Evolutionary conservation across 1,284 basidiomycete genomes (phyloP).

Genomic region (Mycena citricolor): DNA sequence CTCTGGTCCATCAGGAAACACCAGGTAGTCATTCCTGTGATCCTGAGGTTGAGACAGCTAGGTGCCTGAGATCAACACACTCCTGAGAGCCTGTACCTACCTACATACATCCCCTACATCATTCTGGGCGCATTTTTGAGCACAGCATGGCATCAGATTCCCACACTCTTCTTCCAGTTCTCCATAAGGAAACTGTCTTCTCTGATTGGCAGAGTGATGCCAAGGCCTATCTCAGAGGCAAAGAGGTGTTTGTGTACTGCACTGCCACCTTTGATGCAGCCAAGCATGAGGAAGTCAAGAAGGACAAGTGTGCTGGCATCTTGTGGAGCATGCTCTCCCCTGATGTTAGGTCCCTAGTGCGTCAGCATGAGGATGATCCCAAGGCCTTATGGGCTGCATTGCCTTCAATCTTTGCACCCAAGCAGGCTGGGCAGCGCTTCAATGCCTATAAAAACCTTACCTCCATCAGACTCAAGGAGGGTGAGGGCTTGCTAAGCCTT

Average conservation of each 20-base stretch:
- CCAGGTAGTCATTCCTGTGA: too few relatives aligned
- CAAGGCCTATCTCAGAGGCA: conserved; percentile 1
- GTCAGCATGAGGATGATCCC: conserved; percentile 7
- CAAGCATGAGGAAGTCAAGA: too few relatives aligned
- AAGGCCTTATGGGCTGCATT: conserved; percentile 3
- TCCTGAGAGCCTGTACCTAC: too few relatives aligned
- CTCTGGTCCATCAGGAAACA: too few relatives aligned
- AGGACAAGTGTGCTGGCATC: conserved; percentile 6
- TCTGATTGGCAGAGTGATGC: conserved; percentile 4
- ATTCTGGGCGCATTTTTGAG: too few relatives aligned
- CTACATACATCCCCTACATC: too few relatives aligned
- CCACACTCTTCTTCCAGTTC: neutral
- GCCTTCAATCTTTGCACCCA: conserved; percentile 2
- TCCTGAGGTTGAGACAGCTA: too few relatives aligned
- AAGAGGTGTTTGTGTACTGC: conserved; percentile 4
- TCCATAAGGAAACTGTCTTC: neutral
- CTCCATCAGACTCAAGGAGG: conserved; percentile 3
- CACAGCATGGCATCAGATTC: too few relatives aligned
- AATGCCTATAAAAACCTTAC: conserved; percentile 3
- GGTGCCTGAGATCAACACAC: too few relatives aligned
- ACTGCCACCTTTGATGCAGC: neutral
- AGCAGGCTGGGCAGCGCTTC: conserved; percentile 4
- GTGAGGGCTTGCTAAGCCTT: conserved; percentile 5
- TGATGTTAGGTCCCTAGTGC: conserved; percentile 6
- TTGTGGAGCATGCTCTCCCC: conserved; percentile 2